Conservation (phyloP, 495 filamentous ascomycete species). For the Aspergillus egyptiacus region DNA sequence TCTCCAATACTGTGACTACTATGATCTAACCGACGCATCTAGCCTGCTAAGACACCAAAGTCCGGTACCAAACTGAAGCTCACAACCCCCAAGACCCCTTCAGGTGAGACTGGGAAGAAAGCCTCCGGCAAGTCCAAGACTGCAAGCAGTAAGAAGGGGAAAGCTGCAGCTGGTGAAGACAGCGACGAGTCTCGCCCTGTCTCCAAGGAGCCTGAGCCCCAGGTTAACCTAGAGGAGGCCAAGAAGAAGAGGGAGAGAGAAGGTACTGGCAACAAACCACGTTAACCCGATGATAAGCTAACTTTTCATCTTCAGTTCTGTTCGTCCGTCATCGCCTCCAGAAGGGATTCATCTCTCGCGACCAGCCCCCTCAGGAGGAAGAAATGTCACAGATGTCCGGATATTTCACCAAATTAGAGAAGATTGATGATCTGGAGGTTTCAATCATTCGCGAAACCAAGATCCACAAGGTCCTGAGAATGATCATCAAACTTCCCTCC, state of each 20-base stretch:
- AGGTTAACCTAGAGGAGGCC: conserved; percentile 53
- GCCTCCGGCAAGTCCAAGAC: conserved; percentile 56
- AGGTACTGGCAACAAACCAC: conserved; percentile 41
- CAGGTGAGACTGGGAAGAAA: conserved; percentile 41
- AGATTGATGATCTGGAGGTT: conserved; percentile 70
- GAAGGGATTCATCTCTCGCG: conserved; percentile 78
- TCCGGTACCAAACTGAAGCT: conserved; percentile 49
- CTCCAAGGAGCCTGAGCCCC: conserved; percentile 48
- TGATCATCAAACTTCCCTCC: conserved; percentile 71
- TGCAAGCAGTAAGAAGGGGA: conserved; percentile 30
- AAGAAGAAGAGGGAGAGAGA: conserved; percentile 62
- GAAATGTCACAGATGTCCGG: conserved; percentile 82
- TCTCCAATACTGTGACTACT: not conserved
- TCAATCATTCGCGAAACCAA: conserved; percentile 79
- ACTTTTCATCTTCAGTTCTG: conserved; percentile 46
- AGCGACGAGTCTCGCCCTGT: conserved; percentile 38
- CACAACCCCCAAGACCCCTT: conserved; percentile 47
- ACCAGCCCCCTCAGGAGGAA: conserved; percentile 74
- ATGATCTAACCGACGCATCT: not conserved
- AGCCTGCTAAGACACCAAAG: conserved; percentile 57
- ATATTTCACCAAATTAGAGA: conserved; percentile 74
- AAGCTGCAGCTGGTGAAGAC: conserved; percentile 40
- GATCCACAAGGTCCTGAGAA: conserved; percentile 92
- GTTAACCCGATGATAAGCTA: not conserved
- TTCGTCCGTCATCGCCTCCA: conserved; percentile 87